Conservation (phyloP, 1,284 basidiomycete species). For the Neolentinus lepideus region DNA sequence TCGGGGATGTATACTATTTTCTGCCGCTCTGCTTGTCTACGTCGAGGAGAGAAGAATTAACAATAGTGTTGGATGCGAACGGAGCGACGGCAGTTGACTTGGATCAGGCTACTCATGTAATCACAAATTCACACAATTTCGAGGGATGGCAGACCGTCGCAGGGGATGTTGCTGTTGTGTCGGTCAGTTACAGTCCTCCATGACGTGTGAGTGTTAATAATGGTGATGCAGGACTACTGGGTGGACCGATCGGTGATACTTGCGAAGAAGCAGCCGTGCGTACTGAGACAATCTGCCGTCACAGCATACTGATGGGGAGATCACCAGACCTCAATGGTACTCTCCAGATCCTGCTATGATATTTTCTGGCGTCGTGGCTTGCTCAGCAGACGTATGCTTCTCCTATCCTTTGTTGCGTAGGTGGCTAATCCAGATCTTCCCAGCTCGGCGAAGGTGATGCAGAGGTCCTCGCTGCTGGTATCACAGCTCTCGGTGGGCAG, state of each 20-base stretch:
- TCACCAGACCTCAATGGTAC: constrained; percentile 41
- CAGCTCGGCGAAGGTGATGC: constrained; percentile 57
- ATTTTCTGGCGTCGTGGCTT: constrained; percentile 78
- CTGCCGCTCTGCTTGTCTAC: not conserved
- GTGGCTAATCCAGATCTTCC: constrained; percentile 5
- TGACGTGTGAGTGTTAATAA: not conserved
- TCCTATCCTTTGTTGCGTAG: not conserved
- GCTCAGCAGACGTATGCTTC: constrained; percentile 50
- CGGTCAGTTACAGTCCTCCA: constrained; percentile 24
- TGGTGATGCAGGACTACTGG: constrained; percentile 46
- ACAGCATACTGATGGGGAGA: constrained; percentile 1
- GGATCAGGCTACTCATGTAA: constrained; percentile 32
- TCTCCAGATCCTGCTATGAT: constrained; percentile 72
- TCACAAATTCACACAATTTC: constrained; percentile 48
- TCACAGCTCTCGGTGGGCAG: constrained; percentile 76
- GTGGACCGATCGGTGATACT: constrained; percentile 57
- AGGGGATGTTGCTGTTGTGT: constrained; percentile 30
- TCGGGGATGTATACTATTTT: not conserved
- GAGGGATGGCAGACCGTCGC: constrained; percentile 38
- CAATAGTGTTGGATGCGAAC: constrained; percentile 29
- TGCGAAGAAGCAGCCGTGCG: constrained; percentile 51
- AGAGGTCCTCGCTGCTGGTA: constrained; percentile 68
- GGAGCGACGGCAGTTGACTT: constrained; percentile 29
- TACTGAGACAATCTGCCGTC: constrained; percentile 6
- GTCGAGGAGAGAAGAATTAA: not conserved